Evolutionary conservation across 345 rosid genomes (phyloP).

Genomic region (Erysimum cheiranthoides): DNA sequence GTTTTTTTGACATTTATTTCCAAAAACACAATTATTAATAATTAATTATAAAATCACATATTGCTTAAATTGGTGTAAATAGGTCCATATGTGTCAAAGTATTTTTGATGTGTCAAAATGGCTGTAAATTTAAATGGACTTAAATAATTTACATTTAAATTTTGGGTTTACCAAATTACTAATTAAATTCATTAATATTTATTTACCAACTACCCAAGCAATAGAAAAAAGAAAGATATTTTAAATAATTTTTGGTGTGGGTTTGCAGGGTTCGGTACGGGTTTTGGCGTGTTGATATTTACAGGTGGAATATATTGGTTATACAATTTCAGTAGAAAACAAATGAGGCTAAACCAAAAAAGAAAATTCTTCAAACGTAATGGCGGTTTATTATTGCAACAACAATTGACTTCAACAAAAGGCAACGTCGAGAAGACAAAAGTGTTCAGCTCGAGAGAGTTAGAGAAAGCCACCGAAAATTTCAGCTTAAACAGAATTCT

Average conservation of each 20-base stretch:
- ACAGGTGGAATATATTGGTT: background rate
- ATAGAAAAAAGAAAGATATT: no score
- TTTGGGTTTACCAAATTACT: no score
- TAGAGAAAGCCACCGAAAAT: constrained; percentile 34
- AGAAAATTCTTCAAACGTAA: constrained; percentile 23
- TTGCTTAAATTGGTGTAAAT: no score
- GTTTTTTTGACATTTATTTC: no score
- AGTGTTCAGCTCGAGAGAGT: constrained; percentile 5
- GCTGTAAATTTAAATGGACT: no score
- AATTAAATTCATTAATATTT: no score
- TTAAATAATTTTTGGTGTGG: background rate
- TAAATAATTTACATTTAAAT: no score
- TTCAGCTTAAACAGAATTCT: constrained; percentile 37
- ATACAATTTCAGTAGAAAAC: background rate
- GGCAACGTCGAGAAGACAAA: constrained; percentile 18
- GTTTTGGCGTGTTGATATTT: background rate
- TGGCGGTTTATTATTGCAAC: constrained; percentile 8
- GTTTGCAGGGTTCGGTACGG: background rate
- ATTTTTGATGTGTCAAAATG: no score
- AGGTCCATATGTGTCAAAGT: no score
- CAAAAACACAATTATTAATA: no score
- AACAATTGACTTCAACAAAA: constrained; percentile 23
- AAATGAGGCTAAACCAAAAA: background rate
- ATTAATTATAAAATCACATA: no score
- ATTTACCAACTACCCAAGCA: no score